Conservation (phyloP, 345 rosid genomes). For the Rhodomyrtus tomentosa region DNA sequence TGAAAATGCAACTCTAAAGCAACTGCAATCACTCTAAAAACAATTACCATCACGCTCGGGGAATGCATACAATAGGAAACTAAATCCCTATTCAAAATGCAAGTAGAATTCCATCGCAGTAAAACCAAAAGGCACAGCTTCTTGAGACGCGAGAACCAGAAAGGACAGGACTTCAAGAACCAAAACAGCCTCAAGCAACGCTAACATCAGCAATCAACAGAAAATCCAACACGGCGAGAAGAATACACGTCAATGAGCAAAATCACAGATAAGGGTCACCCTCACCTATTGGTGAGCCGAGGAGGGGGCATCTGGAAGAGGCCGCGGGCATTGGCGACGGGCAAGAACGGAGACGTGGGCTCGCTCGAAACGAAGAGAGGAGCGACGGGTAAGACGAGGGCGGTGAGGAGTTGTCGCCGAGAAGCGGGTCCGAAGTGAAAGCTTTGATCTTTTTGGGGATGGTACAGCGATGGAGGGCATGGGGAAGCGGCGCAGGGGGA, state of each 20-base stretch:
- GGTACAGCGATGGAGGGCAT: constrained; percentile 7
- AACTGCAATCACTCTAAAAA: neutral
- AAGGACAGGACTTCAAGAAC: neutral
- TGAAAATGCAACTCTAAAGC: neutral
- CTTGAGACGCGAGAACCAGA: neutral
- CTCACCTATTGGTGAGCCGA: constrained; percentile 47
- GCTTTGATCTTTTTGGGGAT: neutral
- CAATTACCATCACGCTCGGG: no score
- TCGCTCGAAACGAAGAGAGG: constrained; percentile 4
- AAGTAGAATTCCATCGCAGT: neutral
- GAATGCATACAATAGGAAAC: neutral
- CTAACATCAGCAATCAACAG: neutral
- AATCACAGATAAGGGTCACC: neutral
- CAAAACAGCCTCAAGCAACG: neutral
- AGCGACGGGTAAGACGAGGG: constrained; percentile 25
- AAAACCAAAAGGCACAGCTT: neutral
- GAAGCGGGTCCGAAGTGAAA: constrained; percentile 4
- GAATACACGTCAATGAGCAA: neutral
- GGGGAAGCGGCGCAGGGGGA: neutral
- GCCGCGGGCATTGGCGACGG: constrained; percentile 37
- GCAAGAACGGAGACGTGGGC: neutral
- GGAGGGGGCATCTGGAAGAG: constrained; percentile 65
- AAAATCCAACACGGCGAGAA: neutral
- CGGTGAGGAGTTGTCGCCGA: constrained; percentile 39
- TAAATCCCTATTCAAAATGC: neutral